These are phyloP conservation scores for Ascochyta clinopodiicola DNA, from an alignment of 2,329 filamentous ascomycete species.

Conservation along the genomic window DNA sequence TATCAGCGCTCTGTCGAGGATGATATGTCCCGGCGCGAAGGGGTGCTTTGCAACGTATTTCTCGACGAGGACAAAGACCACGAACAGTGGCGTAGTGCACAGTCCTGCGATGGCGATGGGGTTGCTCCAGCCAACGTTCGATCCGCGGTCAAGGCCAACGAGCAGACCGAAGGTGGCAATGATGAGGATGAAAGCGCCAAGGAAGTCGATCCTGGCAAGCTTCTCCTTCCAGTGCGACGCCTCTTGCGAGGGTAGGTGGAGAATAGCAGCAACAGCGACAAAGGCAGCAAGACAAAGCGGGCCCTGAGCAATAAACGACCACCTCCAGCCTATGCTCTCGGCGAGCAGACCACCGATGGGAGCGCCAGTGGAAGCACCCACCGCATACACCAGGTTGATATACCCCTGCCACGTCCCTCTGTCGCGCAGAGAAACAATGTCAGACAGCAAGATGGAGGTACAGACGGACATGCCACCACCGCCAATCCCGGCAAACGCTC, in stretches of 20 bases:
- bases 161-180: constrained; percentile 70
- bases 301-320: constrained; percentile 75
- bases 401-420: constrained; percentile 77
- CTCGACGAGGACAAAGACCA: constrained; percentile 73
- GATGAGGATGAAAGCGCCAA: constrained; percentile 72
- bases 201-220: constrained; percentile 73
- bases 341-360: constrained; percentile 75
- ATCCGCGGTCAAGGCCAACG: constrained; percentile 74
- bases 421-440: constrained; percentile 72
- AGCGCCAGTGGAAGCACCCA: constrained; percentile 72
- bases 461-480: constrained; percentile 76
- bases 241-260: constrained; percentile 66
- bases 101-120: constrained; percentile 65
- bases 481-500: constrained; percentile 69
- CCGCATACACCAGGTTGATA: constrained; percentile 74
- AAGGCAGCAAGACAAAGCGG: constrained; percentile 73
- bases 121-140: constrained; percentile 72
- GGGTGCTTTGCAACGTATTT: constrained; percentile 71
- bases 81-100: constrained; percentile 64
- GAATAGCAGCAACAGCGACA: constrained; percentile 65
- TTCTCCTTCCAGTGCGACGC: constrained; percentile 70
- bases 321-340: constrained; percentile 77
- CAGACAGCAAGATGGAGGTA: constrained; percentile 72
- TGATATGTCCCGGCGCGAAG: constrained; percentile 76
- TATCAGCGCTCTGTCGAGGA: constrained; percentile 70